Evolutionary conservation across 2,329 filamentous ascomycete species (phyloP), one percentile per base, ranked within the genome.

Genomic region (Chaetomiaceae sp.): DNA sequence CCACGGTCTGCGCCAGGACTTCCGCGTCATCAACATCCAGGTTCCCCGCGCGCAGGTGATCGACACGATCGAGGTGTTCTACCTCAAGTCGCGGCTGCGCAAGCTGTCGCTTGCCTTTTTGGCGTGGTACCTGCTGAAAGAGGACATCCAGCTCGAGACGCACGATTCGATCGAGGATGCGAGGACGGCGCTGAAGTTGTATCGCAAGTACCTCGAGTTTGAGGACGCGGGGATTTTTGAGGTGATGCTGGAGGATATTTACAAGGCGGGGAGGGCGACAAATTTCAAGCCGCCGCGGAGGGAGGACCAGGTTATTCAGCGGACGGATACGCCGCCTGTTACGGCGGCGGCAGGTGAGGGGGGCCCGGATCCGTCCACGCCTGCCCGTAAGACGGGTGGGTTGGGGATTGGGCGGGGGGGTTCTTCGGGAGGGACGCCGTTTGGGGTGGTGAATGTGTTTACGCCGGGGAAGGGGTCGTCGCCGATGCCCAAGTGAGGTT

Each of bases 111-210:
- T 99, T 19, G 88, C 92, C 25, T 97, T 96, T 68, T 74, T 99
- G 17, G 91, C 94, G 0, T 96, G 91, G 87, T 85, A 85, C 49
- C 79, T 99, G 8, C 83, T 99, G 38, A 91, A 91, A 64, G 90
- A 97, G 70, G 90, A 92, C 65, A 96, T 99, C 57, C 95, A 99
- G 71, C 80, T 89, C 65, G 88, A 90, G 61, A 90, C 85, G 6
- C 95, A 99, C 71, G 94, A 99, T 71, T 92, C 87, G 11, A 95
- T 99, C 61, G 94, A 97, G 70, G 94, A 99, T 68, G 91, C 94
- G 0, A 81, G 88, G 23, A 96, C 92, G 37, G 94, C 95, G 0
- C 77, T 97, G 37, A 89, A 90, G 67, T 76, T 99, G 8, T 99
- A 86, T 65, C 81, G 87, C 40, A 96, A 96, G 69, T 96, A 91